Evolutionary conservation across 2,329 filamentous ascomycete genomes (phyloP).

Genomic region (Beauveria asiatica): DNA sequence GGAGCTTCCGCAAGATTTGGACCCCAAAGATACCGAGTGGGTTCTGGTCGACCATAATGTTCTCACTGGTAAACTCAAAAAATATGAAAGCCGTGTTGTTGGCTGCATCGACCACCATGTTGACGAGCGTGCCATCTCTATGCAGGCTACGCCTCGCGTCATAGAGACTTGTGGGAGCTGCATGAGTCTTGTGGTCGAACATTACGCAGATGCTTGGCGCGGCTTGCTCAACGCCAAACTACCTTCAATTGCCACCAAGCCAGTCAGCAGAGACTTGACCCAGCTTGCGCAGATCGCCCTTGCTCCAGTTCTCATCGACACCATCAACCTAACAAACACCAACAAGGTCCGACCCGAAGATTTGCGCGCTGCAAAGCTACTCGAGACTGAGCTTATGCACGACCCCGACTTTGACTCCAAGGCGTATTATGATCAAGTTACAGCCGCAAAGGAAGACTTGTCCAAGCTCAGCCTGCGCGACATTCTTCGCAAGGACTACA

Average conservation of each 20-base stretch:
- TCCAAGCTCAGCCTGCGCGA: conserved; percentile 52
- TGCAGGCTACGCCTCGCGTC: conserved; percentile 45
- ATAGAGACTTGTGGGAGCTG: conserved; percentile 65
- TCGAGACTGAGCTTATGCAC: conserved; percentile 40
- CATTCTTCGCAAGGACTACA: conserved; percentile 75
- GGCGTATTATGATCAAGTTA: conserved; percentile 51
- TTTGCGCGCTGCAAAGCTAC: conserved; percentile 44
- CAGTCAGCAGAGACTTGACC: conserved; percentile 33
- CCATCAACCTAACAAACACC: conserved; percentile 51
- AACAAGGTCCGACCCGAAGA: conserved; percentile 60
- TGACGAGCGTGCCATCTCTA: conserved; percentile 52
- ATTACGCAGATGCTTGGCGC: conserved; percentile 51
- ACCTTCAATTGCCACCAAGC: not conserved
- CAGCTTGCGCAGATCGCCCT: conserved; percentile 60
- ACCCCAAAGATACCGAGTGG: conserved; percentile 54
- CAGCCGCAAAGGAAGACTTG: conserved; percentile 59
- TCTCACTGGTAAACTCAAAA: conserved; percentile 51
- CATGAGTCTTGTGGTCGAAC: conserved; percentile 57
- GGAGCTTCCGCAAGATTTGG: conserved; percentile 37
- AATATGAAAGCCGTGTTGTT: conserved; percentile 44
- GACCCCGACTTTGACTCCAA: conserved; percentile 40
- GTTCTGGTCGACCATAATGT: conserved; percentile 74
- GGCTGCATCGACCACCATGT: conserved; percentile 74
- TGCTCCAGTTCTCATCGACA: conserved; percentile 67
- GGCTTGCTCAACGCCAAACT: conserved; percentile 21